Evolutionary conservation across 1,139 yeast genomes (phyloP).

Genomic region (Candida tetrigidarum): DNA sequence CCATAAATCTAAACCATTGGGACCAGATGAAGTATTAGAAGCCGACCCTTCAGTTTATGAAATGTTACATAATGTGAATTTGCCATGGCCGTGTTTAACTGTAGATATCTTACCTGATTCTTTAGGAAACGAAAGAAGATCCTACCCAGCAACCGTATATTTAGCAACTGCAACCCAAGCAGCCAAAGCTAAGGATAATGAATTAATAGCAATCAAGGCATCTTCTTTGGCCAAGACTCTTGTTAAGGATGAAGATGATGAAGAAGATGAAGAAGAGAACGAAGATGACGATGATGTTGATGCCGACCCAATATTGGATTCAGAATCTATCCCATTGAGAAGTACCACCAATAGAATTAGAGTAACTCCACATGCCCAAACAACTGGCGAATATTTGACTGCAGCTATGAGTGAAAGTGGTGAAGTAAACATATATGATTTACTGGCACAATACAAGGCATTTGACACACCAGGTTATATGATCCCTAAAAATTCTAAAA

Average conservation of each 20-base stretch:
- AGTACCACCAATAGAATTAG: constrained; percentile 90
- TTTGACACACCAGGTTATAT: constrained; percentile 87
- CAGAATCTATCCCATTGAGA: constrained; percentile 74
- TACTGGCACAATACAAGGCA: constrained; percentile 75
- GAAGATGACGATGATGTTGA: constrained; percentile 71
- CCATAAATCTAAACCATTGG: constrained; percentile 84
- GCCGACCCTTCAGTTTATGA: constrained; percentile 97
- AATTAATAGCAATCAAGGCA: constrained; percentile 80
- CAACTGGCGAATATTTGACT: constrained; percentile 80
- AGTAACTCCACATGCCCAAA: constrained; percentile 77
- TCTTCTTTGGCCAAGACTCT: constrained; percentile 84
- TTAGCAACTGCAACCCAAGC: constrained; percentile 97
- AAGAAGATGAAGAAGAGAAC: constrained; percentile 64
- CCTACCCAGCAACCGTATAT: constrained; percentile 86
- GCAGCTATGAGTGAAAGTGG: constrained; percentile 93
- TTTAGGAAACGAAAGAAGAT: constrained; percentile 86
- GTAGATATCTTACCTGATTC: constrained; percentile 87
- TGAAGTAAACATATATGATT: constrained; percentile 83
- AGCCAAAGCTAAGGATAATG: constrained; percentile 82
- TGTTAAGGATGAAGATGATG: constrained; percentile 76
- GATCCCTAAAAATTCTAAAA: constrained; percentile 76
- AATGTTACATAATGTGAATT: constrained; percentile 91
- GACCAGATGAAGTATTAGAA: constrained; percentile 94
- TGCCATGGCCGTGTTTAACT: constrained; percentile 98
- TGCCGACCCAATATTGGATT: constrained; percentile 84